A percentile compares a stretch with the other conserved stretches of the same genome.
phyloP scores from a whole-genome alignment of 108 stramenopile species.

The Chaetoceros tenuissimus region DNA sequence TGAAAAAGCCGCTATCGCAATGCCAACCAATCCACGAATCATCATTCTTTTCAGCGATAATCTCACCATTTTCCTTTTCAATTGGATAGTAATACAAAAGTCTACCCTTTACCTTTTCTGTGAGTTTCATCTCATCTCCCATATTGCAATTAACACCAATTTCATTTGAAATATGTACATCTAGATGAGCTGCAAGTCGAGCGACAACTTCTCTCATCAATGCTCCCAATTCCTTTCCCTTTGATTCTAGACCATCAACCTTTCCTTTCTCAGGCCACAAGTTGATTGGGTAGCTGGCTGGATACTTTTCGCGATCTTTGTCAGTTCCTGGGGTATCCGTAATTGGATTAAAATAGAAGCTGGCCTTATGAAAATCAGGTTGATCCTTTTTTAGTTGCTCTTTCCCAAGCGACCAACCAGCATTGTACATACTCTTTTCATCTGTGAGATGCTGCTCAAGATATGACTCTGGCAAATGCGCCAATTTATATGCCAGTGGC shows the following conservation, averaged over 20 bases:
- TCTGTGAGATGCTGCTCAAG: slow-evolving; percentile 56
- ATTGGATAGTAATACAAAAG: slow-evolving; percentile 89
- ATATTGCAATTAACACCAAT: slow-evolving; percentile 19
- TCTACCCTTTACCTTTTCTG: slow-evolving; percentile 87
- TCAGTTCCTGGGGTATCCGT: slow-evolving; percentile 69
- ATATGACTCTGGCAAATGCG: slow-evolving; percentile 42
- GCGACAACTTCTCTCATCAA: slow-evolving; percentile 71
- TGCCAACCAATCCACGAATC: slow-evolving; percentile 94
- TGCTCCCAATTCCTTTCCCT: slow-evolving; percentile 52
- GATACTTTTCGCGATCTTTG: slow-evolving; percentile 63
- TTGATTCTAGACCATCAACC: slow-evolving; percentile 42
- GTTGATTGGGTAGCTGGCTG: slow-evolving; percentile 81
- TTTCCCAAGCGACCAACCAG: slow-evolving; percentile 89
- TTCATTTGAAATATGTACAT: slow-evolving; percentile 32
- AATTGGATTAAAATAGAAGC: slow-evolving; percentile 83
- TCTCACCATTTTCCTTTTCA: slow-evolving; percentile 8
- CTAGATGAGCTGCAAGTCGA: slow-evolving; percentile 56
- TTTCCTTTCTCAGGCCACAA: slow-evolving; percentile 63
- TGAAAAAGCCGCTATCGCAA: slow-evolving; percentile 90
- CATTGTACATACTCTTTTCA: slow-evolving; percentile 70
- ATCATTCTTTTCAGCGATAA: slow-evolving; percentile 9
- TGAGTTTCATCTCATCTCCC: slow-evolving; percentile 37
- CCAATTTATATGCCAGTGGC: slow-evolving; percentile 63
- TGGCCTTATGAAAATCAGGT: slow-evolving; percentile 82
- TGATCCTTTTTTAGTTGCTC: slow-evolving; percentile 76